Evolutionary conservation across 2,329 filamentous ascomycete genomes (phyloP).

Genomic region (Botrytis sinoallii): DNA sequence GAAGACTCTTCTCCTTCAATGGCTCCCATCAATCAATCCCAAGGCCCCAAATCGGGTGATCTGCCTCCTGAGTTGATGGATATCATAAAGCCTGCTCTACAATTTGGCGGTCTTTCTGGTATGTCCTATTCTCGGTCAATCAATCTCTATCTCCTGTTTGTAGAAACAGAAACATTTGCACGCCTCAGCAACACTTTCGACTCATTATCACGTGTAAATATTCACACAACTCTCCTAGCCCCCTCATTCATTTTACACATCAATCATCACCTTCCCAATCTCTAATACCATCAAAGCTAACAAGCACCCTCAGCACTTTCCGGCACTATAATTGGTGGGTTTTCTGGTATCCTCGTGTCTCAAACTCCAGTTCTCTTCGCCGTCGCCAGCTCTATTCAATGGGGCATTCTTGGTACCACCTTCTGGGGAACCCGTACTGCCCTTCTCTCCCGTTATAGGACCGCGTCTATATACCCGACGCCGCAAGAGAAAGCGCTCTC

Average conservation of each 20-base stretch:
- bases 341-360: constrained; percentile 68
- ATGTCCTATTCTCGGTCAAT: constrained; percentile 23
- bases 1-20: not conserved
- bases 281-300: not conserved
- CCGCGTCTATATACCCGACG: constrained; percentile 39
- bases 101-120: constrained; percentile 61
- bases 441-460: constrained; percentile 46
- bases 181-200: not conserved
- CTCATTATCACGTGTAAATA: not conserved
- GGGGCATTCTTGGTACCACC: constrained; percentile 72
- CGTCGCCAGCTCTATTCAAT: constrained; percentile 71
- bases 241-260: not conserved
- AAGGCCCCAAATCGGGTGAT: constrained; percentile 15
- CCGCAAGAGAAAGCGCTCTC: constrained; percentile 60
- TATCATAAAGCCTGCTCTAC: constrained; percentile 51
- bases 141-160: constrained; percentile 3
- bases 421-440: constrained; percentile 61
- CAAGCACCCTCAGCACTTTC: constrained; percentile 32
- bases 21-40: not conserved
- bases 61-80: constrained; percentile 46
- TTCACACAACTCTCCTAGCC: not conserved
- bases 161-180: not conserved
- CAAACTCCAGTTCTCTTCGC: constrained; percentile 68
- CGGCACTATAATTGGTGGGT: constrained; percentile 63
- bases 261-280: no score